Evolutionary conservation across 2,329 filamentous ascomycete genomes (phyloP), one percentile per base, ranked within the genome.

Genomic region (Talaromyces sp.): DNA sequence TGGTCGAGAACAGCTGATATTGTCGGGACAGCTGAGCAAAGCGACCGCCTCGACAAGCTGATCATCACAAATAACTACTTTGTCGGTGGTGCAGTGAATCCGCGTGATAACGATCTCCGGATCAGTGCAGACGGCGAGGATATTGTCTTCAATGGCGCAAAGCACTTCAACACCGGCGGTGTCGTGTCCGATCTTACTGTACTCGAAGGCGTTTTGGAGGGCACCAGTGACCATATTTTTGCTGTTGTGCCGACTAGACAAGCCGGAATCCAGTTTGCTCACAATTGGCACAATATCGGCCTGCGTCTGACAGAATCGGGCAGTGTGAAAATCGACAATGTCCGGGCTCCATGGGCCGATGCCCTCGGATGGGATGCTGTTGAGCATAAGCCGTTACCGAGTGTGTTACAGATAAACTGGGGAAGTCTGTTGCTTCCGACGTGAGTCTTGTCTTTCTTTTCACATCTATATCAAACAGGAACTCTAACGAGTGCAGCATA

Each of bases 131-230:
- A 84, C 0, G 84, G 82, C 1, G 81, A 85, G 4, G 73, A 80
- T 2, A 70, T 88, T 15, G 70, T 86, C 2, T 88, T 87, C 71
- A 83, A 84, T 62, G 85, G 86, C 1, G 80, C 79, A 72, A 89
- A 89, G 71, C 79, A 83, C 72, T 89, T 89, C 77, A 89, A 86
- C 68, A 89, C 86, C 0, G 87, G 87, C 0, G 86, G 86, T 28
- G 85, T 88, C 0, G 78, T 89, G 2, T 88, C 85, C 0, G 86
- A 89, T 62, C 73, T 89, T 22, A 88, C 85, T 0, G 84, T 89
- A 0, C 78, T 89, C 0, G 86, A 89, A 66, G 86, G 87, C 22
- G 82, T 85, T 0, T 75, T 82, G n/a, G 80, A 84, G 6, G 82
- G 78, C 19, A 86, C 84, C 0, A 77, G 80, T 4, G 77, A 85